Evolutionary conservation across 148 eudicot genomes (phyloP).

Genomic region (Spergularia bocconei): DNA sequence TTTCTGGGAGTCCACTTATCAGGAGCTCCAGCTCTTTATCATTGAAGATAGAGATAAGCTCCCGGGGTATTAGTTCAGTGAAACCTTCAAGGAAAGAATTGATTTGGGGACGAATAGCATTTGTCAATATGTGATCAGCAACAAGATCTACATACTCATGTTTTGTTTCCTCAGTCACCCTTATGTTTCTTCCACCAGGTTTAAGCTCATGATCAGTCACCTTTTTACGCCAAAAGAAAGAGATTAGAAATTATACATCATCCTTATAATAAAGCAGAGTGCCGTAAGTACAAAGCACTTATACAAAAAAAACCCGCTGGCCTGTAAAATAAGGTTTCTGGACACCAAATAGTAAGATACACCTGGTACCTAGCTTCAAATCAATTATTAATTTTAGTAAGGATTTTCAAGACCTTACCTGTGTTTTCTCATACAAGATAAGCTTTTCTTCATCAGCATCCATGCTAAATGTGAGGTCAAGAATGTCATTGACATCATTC

Average conservation of each 20-base stretch:
- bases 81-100: slow-evolving; percentile 94
- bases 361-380: background rate
- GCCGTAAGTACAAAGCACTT: background rate
- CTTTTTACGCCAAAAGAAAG: slow-evolving; percentile 36
- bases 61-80: slow-evolving; percentile 79
- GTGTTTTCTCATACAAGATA: slow-evolving; percentile 89
- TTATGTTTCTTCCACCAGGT: slow-evolving; percentile 93
- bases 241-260: background rate
- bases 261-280: no score
- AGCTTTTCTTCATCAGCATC: slow-evolving; percentile 98
- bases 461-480: slow-evolving; percentile 96
- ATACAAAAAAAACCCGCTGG: background rate
- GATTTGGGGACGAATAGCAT: slow-evolving; percentile 98
- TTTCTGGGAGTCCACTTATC: slow-evolving; percentile 98
- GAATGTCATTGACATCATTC: slow-evolving; percentile 95
- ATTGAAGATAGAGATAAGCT: slow-evolving; percentile 85
- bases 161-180: slow-evolving; percentile 97
- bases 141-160: slow-evolving; percentile 98
- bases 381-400: background rate
- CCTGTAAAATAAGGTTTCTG: background rate
- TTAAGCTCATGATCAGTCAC: slow-evolving; percentile 96
- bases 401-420: slow-evolving; percentile 44
- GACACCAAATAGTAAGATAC: background rate
- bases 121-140: slow-evolving; percentile 93
- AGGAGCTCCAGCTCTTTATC: slow-evolving; percentile 98